Base-by-base conservation (phyloP, 768 basidiomycete genomes). In the Amanita polypyramis region DNA sequence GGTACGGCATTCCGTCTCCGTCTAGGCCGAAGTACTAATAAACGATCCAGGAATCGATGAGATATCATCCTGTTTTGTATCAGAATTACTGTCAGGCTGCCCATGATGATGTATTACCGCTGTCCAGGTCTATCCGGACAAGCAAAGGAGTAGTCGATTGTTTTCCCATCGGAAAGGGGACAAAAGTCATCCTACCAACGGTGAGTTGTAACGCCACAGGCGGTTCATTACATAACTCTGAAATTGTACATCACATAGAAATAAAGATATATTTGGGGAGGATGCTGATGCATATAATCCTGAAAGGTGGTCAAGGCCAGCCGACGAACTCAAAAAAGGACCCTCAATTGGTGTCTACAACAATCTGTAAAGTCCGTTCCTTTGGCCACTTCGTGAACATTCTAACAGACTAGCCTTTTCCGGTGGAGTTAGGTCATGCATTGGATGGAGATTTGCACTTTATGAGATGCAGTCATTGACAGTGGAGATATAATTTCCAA, bases 401-500 rank as follows among this genome's bases (percentile, higher is more conserved):
- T 50, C 10, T 25, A 27, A 17, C 43, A 74, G 72, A 43, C 56
- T 74, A 49, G 71, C 74, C 12, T 75, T 74, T 47, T 68, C 72
- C 3, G 72, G 71, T 9, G 73, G 74, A 11, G 64, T 71, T 12
- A 60, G 72, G 23, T 61, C 69, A 0, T 76, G 73, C 57, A 70
- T 76, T 33, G 74, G 73, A 17, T 76, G 72, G 71, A 59, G 70
- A 49, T 75, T 75, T 50, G 74, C 74, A 3, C 49, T 80, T 1
- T 68, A 72, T 49, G 80, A 84, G 58, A 62, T 80, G 30, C 75
- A 80, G 54, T 61, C 73, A 1, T 70, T 83, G 52, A 66, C 80
- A 4, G 69, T 77, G 5, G 79, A 80, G 56, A 69, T 78, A 72
- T 42, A 75, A 77, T 58, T 82, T 82, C 51, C 72, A 80, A 54